These are phyloP conservation scores for Thelonectria blattea DNA, from an alignment of 2,329 filamentous ascomycete species.

Conservation along the genomic window DNA sequence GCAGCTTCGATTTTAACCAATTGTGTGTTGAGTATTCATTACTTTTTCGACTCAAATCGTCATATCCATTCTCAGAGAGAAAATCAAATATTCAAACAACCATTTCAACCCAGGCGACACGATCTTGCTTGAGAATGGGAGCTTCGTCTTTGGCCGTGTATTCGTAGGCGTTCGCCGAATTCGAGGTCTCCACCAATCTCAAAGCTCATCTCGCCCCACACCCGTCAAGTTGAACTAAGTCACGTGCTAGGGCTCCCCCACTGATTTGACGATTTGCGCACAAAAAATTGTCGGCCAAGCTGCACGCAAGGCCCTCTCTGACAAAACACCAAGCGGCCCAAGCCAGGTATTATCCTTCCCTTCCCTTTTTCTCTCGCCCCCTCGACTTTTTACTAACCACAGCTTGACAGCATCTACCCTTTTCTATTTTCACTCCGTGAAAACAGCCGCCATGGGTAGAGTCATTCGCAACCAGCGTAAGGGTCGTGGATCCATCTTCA, in stretches of 20 bases:
- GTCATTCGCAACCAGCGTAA: constrained; percentile 72
- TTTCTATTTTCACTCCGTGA: constrained; percentile 42
- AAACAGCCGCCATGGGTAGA: constrained; percentile 58
- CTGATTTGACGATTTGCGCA: constrained; percentile 40
- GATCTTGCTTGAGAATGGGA: too few relatives aligned
- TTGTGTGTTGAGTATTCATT: too few relatives aligned
- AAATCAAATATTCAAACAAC: too few relatives aligned
- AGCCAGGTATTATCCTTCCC: constrained; percentile 45
- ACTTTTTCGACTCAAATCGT: too few relatives aligned
- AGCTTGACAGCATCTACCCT: constrained; percentile 42
- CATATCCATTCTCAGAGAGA: too few relatives aligned
- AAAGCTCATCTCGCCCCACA: constrained; percentile 13
- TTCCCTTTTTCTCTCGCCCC: constrained; percentile 32
- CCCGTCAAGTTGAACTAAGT: constrained; percentile 18
- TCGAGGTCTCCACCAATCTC: neutral
- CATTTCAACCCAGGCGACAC: too few relatives aligned
- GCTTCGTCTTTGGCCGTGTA: too few relatives aligned
- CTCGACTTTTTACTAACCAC: constrained; percentile 40
- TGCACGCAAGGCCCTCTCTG: constrained; percentile 40
- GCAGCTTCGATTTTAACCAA: too few relatives aligned
- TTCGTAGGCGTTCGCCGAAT: neutral
- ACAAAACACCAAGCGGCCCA: constrained; percentile 50
- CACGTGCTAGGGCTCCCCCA: constrained; percentile 48
- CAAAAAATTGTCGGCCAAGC: constrained; percentile 46
- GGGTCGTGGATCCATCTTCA: constrained; percentile 65